A percentile compares a stretch with the other conserved stretches of the same genome.
Conservation (phyloP, 1,284 basidiomycete species). For the Ustilago tritici region DNA sequence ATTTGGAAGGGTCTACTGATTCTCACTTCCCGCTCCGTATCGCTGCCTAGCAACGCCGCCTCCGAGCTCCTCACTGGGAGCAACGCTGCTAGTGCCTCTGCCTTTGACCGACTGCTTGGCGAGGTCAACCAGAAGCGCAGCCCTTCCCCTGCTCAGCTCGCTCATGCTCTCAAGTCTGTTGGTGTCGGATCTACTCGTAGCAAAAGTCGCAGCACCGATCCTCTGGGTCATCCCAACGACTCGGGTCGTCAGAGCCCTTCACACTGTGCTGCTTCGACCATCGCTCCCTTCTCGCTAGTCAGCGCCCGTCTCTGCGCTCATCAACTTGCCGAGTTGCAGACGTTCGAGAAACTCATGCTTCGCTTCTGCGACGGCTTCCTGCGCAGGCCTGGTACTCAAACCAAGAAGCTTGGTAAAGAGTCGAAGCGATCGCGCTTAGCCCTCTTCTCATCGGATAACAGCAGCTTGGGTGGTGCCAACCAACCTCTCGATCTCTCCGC, state of each 20-base stretch:
- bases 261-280: constrained; percentile 21
- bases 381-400: constrained; percentile 43
- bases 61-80: constrained; percentile 28
- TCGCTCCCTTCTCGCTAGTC: constrained; percentile 46
- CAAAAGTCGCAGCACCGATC: constrained; percentile 38
- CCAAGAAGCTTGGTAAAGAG: constrained; percentile 36
- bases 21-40: constrained; percentile 60
- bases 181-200: constrained; percentile 46
- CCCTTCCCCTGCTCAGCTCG: constrained; percentile 60
- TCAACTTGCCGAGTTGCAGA: constrained; percentile 62
- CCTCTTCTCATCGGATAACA: constrained; percentile 35
- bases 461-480: constrained; percentile 20
- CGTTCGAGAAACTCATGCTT: constrained; percentile 64
- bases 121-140: constrained; percentile 54
- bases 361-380: constrained; percentile 61
- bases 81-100: constrained; percentile 46
- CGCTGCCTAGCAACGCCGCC: constrained; percentile 41
- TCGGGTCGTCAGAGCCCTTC: constrained; percentile 50
- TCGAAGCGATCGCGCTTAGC: constrained; percentile 43
- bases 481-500: constrained; percentile 44
- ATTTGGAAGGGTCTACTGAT: constrained; percentile 68
- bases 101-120: constrained; percentile 42
- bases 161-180: constrained; percentile 58
- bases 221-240: constrained; percentile 14
- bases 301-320: constrained; percentile 56